Base-by-base conservation (phyloP, 306 rosid species). In the Urtica urens region DNA sequence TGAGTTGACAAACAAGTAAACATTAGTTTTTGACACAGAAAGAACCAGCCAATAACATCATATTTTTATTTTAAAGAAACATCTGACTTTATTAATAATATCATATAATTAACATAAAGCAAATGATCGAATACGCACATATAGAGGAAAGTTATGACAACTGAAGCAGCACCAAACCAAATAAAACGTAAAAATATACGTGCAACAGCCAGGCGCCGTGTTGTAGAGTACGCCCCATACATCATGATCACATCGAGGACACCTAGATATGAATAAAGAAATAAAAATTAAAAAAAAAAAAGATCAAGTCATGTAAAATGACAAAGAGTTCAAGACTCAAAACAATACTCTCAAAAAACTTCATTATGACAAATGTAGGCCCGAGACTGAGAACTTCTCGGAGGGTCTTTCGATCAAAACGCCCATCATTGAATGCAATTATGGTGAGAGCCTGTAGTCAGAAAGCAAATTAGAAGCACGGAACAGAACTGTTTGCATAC, bases 171-270 rank as follows among this genome's bases (percentile, higher is more conserved):
- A 53, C 87, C 51, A 54, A 88, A 88, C 97, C 95, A 88, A 53
- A 79, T 23, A 65, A 83, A 88, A 63, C 97, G 81, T 29, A 88
- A 76, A 62, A 88, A 81, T 29, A 88, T 83, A 33, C 97, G 79
- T 35, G 90, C 71, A 51, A 88, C 55, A 37, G 97, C 97, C 20
- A 71, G 59, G 23, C 46, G 70, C 43, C 95, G 72, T 10, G 95
- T 62, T 16, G 95, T 88, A 66, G 82, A 62, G 69, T 88, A 88
- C 46, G 97, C 97, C 29, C 97, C 97, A 68, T 74, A 81, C 97
- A 88, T 88, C 97, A 88, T 88, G 40, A 72, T 31, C 65, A 88
- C 67, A 57, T 88, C 97, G 53, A 88, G 73, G 65, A 88, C 86
- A 74, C 97, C 97, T 88, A 64, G 51, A 51, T 23, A 26, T n/a